Evolutionary conservation across 148 eudicot genomes (phyloP).

Genomic region (Heliosperma pusillum): DNA sequence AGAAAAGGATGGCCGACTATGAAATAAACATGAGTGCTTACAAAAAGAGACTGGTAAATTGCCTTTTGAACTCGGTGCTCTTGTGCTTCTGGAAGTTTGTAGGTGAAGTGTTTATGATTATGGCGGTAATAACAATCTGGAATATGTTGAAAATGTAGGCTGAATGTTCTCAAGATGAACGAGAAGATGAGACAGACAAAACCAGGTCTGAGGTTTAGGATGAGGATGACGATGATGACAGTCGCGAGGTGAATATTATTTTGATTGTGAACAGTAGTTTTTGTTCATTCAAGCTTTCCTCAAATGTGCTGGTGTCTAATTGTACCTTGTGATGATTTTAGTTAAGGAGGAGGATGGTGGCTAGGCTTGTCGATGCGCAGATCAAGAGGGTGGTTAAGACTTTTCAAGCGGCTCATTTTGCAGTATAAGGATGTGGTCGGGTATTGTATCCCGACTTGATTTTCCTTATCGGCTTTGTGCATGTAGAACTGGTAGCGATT

Average conservation of each 20-base stretch:
- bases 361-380: background rate
- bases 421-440: slow-evolving; percentile 8
- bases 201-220: slow-evolving; percentile 57
- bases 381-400: slow-evolving; percentile 3
- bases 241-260: slow-evolving; percentile 36
- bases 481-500: background rate
- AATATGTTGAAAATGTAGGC: slow-evolving; percentile 15
- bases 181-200: slow-evolving; percentile 52
- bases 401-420: slow-evolving; percentile 9
- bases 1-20: slow-evolving; percentile 58
- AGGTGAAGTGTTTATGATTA: background rate
- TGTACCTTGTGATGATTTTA: background rate
- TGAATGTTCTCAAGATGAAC: slow-evolving; percentile 27
- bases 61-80: background rate
- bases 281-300: too few species aligned
- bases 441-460: slow-evolving; percentile 17
- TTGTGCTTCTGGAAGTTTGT: background rate
- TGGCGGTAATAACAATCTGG: background rate
- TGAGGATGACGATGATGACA: slow-evolving; percentile 46
- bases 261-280: background rate
- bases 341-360: slow-evolving; percentile 29
- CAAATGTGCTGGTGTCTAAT: background rate
- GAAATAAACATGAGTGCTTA: slow-evolving; percentile 33
- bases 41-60: slow-evolving; percentile 32
- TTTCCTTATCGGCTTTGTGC: slow-evolving; percentile 19